Evolutionary conservation across 305 asterid species (phyloP).

Genomic region (Solanum hybrid): DNA sequence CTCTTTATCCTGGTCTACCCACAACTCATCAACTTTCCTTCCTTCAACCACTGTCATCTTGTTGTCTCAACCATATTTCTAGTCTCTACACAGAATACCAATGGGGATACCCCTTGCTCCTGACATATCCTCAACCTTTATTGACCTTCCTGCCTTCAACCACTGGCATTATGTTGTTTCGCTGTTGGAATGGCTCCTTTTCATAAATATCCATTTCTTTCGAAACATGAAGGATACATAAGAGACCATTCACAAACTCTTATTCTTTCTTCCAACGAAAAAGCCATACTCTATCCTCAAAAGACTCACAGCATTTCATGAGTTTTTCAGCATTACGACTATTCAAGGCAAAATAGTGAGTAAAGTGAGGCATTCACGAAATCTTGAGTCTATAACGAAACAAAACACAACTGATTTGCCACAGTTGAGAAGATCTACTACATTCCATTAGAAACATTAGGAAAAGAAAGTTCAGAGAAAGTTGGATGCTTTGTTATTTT

Average conservation of each 20-base stretch:
- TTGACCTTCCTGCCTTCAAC: neutral
- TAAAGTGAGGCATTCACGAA: neutral
- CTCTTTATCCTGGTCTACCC: neutral
- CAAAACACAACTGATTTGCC: neutral
- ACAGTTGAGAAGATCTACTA: neutral
- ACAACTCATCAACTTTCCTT: neutral
- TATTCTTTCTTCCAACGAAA: neutral
- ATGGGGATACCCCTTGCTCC: neutral
- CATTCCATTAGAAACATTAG: neutral
- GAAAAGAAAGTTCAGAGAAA: neutral
- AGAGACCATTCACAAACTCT: neutral
- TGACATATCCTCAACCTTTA: neutral
- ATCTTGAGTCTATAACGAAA: neutral
- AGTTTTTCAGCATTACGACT: neutral
- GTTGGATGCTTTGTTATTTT: neutral
- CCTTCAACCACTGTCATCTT: neutral
- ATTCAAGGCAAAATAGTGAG: neutral
- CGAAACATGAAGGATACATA: neutral
- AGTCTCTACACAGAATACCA: neutral
- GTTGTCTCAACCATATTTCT: neutral
- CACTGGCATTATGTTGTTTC: neutral
- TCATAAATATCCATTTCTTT: neutral
- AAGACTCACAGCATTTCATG: neutral
- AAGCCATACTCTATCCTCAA: neutral
- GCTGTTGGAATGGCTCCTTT: neutral